Evolutionary conservation across 257 asterid species (phyloP).

Genomic region (Mentha longifolia): DNA sequence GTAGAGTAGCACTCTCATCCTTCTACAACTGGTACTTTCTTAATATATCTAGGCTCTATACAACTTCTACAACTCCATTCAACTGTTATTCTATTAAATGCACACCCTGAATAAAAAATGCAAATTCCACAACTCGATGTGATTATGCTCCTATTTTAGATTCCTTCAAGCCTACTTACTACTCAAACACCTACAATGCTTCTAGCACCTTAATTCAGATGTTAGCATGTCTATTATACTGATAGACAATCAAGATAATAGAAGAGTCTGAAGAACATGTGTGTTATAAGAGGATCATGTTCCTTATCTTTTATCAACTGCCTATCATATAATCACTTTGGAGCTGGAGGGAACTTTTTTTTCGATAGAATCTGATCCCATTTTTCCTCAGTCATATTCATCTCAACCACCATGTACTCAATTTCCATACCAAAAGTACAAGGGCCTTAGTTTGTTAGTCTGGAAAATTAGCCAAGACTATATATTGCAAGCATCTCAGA

Average conservation of each 20-base stretch:
- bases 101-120: neutral
- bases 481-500: neutral
- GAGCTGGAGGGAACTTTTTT: neutral
- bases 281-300: neutral
- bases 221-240: no score
- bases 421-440: neutral
- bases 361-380: neutral
- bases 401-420: slow-evolving; percentile 2
- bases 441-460: neutral
- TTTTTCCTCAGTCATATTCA: neutral
- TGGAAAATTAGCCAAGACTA: no score
- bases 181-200: no score
- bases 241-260: neutral
- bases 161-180: no score
- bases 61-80: neutral
- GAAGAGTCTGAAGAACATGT: neutral
- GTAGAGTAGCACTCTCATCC: neutral
- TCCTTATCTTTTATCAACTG: neutral
- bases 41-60: neutral
- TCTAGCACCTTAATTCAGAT: no score
- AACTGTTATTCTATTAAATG: neutral
- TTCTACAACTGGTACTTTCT: neutral
- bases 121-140: no score
- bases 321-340: neutral
- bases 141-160: no score